Evolutionary conservation across 2,329 filamentous ascomycete species (phyloP), one percentile per base, ranked within the genome.

Genomic region (Epichloe sylvatica): DNA sequence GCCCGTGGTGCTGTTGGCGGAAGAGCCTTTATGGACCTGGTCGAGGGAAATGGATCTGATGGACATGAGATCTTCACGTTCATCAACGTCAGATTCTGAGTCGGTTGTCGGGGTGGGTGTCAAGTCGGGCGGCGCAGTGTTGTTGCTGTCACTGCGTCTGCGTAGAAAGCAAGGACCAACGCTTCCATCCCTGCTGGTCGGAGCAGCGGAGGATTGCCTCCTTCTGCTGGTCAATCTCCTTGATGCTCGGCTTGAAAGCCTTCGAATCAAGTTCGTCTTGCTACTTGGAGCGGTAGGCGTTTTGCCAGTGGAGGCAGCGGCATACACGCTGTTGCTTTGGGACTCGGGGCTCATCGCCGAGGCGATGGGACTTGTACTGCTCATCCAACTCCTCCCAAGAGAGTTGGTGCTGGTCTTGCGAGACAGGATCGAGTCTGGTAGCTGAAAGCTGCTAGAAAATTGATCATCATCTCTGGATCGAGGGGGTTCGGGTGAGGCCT

Each of bases 111-210:
- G 58, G 17, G 65, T 52, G 53, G 68, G 64, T 34, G 59, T 59
- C 33, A 64, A 70, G 50, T 74, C 74, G 36, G 75, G 69, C 9
- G 80, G 77, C 7, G 75, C 73, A 6, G 83, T 83, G 55, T 80
- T 86, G 65, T 86, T 92, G 70, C 90, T 95, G 65, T 94, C 89
- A 65, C 90, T 96, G 56, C 90, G 81, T 51, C 88, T 78, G 54
- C 91, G 81, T 66, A 94, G 80, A 47, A 95, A 85, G 50, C 89
- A 84, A 2, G 92, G 92, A 0, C 92, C 92, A 25, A 89, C 83
- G 62, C 90, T 96, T 53, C 86, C 83, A 61, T 96, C 89, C 40
- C 90, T 81, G 62, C 84, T 87, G 53, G 82, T 80, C 19, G 84
- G 78, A 42, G 84, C 78, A 1, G 83, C 83, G 3, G 86, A 89